Evolutionary conservation across 192 early-diverging fungal genomes (phyloP).

Genomic region (Linnemannia zychae): DNA sequence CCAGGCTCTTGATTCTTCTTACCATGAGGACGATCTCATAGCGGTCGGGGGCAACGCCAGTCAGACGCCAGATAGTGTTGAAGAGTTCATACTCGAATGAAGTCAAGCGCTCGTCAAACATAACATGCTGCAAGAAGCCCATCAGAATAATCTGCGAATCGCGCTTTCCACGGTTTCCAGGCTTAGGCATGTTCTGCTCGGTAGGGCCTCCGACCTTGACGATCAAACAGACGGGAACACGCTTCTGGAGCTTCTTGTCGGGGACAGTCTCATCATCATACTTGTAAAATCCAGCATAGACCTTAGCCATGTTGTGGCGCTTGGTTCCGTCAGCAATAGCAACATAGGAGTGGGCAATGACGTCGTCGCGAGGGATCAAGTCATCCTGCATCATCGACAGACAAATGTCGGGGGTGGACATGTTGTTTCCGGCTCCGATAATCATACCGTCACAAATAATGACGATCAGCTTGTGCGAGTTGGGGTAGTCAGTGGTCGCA

Average conservation of each 20-base stretch:
- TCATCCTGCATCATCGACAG: constrained; percentile 84
- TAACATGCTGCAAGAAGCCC: constrained; percentile 93
- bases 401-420: constrained; percentile 85
- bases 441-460: constrained; percentile 87
- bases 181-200: constrained; percentile 73
- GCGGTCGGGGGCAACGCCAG: constrained; percentile 78
- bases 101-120: constrained; percentile 91
- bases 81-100: constrained; percentile 86
- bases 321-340: constrained; percentile 94
- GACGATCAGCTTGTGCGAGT: constrained; percentile 83
- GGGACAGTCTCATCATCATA: constrained; percentile 72
- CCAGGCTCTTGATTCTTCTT: background rate
- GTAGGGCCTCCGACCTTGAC: constrained; percentile 79
- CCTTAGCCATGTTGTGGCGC: constrained; percentile 93
- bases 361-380: constrained; percentile 69
- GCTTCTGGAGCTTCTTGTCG: constrained; percentile 64
- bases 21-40: constrained; percentile 85
- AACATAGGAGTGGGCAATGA: constrained; percentile 84
- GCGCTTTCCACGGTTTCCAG: constrained; percentile 94
- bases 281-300: constrained; percentile 92
- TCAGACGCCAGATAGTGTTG: constrained; percentile 80
- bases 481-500: constrained; percentile 81
- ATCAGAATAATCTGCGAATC: constrained; percentile 97
- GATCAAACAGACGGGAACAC: constrained; percentile 80
- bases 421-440: constrained; percentile 79